Conservation (phyloP, 345 rosid species). For the Dimocarpus longan region DNA sequence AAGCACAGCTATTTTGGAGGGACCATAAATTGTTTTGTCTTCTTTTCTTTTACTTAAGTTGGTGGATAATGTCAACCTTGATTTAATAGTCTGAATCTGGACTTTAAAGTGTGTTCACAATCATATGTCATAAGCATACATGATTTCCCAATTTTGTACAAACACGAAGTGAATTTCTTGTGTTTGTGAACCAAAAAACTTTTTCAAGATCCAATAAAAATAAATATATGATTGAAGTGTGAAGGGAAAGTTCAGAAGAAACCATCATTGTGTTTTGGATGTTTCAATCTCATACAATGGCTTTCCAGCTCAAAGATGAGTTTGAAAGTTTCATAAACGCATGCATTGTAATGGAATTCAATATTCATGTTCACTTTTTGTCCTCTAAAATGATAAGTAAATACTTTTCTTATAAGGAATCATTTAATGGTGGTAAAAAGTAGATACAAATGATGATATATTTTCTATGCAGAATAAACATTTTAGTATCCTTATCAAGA, state of each 20-base stretch:
- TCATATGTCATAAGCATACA: neutral
- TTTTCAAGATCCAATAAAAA: neutral
- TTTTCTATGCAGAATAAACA: too few relatives aligned
- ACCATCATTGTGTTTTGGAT: slow-evolving; percentile 7
- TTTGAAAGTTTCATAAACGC: neutral
- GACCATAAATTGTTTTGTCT: neutral
- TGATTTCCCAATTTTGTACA: neutral
- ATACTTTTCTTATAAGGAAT: too few relatives aligned
- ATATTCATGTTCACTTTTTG: neutral
- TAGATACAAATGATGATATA: too few relatives aligned
- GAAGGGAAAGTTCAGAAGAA: neutral
- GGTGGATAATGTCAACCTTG: neutral
- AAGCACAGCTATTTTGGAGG: too few relatives aligned
- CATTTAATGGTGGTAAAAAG: too few relatives aligned
- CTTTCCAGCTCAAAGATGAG: neutral
- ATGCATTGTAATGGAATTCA: neutral
- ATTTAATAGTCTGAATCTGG: neutral
- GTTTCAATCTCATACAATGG: neutral
- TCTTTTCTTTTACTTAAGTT: neutral
- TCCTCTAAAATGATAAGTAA: too few relatives aligned
- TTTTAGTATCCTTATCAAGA: too few relatives aligned
- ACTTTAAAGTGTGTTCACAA: too few relatives aligned
- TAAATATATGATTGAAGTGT: neutral
- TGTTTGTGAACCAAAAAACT: too few relatives aligned
- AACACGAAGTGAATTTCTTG: neutral